Base-by-base conservation (phyloP, 148 eudicot species). In the Rhododendron mucronatum region DNA sequence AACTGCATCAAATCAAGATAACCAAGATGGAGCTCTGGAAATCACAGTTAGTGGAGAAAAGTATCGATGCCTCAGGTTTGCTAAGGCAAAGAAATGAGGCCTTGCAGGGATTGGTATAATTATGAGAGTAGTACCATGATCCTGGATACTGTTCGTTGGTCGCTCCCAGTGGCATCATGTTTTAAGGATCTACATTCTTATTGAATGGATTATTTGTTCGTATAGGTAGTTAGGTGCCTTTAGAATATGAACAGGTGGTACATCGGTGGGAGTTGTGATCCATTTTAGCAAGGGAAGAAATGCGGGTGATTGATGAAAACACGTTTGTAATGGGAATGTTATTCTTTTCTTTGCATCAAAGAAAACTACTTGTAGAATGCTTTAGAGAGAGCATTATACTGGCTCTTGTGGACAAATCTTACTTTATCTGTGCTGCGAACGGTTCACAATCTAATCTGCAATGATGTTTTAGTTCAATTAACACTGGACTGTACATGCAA, bases 21-120 rank as follows among this genome's bases (percentile, higher is more conserved):
- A 94, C 88, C 99, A 97, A 88, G 99, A 97, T 82, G 98, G 99
- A 86, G 98, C 99, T 77, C 98, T 97, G 85, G 99, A 97, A 87
- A 97, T 97, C 88, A 97, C 99, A 0, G 99, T 97, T 21, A 94
- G 99, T 85, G 98, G 98, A 10, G 99, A 97, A 89, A 97, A 97
- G 89, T 97, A 97, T 80, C 92, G 99, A 78, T 97, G 99, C 88
- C 95, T 97, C 85, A 92, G 99, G 91, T 97, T 97, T 85, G 91
- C 99, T 4, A 95, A 97, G 92, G 98, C 98, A 53, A 97, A 97
- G 91, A 97, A 97, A 90, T 97, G 91, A 92, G 73, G 83, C 41
- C 39, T 28, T 73, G 67, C n/a, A 20, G 5, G 53, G 67, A 80
- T 47, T 55, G 75, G 7, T 59, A 59, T 33, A 57, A 1, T 78